Base-by-base conservation (phyloP, 2,329 filamentous ascomycete species). In the Pezicula rhizophila region DNA sequence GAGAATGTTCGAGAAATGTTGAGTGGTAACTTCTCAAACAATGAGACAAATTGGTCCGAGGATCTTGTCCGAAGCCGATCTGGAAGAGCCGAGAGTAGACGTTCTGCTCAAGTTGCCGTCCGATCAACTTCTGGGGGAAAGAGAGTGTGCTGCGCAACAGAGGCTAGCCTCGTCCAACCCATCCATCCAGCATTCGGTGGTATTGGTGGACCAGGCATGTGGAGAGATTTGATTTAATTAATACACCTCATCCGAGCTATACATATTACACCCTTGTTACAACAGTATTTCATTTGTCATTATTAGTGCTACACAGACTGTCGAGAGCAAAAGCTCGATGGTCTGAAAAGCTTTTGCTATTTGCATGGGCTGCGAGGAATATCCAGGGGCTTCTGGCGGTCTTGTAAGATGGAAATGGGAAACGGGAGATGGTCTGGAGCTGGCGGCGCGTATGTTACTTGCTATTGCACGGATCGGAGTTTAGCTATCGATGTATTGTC, bases 1-100 rank as follows among this genome's bases (percentile, higher is more conserved):
- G 80, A 85, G 51, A 83, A 84, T 50, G 83, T 87, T 10, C 80
- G 83, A 47, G 77, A 82, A 46, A 72, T 87, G 57, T 69, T 87
- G 25, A 68, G 68, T 40, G 68, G 62, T 31, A 60, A 60, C 45
- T 65, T 55, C 38, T 41, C 52, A 40, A 35, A 43, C 34, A 34
- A 18, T 10, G 49, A 56, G 33, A 55, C 44, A 40, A 54, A 49
- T 35, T 63, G 60, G 59, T 57, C 58, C 35, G 53, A 58, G 26
- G 51, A 57, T 15, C 44, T 62, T 39, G 49, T 60, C 15, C 50
- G 65, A 52, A 64, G 60, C 37, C 60, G 60, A 31, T 56, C 55
- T 42, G 51, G 52, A 65, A 63, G 66, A 65, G 58, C 65, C 57
- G 59, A 68, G 61, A 51, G 67, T 60, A 61, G 63, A 56, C 62